Evolutionary conservation across 805 yeast genomes (phyloP).

Genomic region (Isabelozyma pseudorhagii): DNA sequence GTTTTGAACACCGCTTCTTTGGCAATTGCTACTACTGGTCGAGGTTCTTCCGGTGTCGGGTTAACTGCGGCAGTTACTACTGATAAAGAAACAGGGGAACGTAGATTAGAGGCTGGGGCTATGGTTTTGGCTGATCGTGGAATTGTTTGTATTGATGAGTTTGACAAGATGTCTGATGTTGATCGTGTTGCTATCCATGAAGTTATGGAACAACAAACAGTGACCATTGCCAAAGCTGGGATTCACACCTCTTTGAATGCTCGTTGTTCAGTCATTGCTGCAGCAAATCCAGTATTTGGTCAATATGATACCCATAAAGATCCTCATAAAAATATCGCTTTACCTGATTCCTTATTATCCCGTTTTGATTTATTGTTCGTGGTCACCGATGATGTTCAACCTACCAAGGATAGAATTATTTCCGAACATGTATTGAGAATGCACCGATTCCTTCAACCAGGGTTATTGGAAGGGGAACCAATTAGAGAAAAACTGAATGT

Average conservation of each 20-base stretch:
- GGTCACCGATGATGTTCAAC: conserved; percentile 59
- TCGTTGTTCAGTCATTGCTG: conserved; percentile 92
- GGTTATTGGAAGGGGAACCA: too few species aligned
- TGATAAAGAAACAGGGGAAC: conserved; percentile 97
- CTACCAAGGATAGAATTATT: too few species aligned
- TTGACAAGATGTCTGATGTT: conserved; percentile 92
- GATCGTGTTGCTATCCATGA: conserved; percentile 99
- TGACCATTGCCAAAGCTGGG: conserved; percentile 97
- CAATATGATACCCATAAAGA: conserved; percentile 87
- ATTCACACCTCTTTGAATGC: conserved; percentile 97
- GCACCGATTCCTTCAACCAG: too few species aligned
- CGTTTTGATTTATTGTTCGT: conserved; percentile 90
- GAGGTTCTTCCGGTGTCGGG: conserved; percentile 99
- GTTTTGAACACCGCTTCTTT: conserved; percentile 92
- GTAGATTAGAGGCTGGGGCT: conserved; percentile 98
- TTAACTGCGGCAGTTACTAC: conserved; percentile 98
- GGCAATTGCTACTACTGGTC: conserved; percentile 96
- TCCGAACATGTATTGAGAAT: too few species aligned
- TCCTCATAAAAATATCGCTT: conserved; percentile 91
- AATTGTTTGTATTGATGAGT: conserved; percentile 97
- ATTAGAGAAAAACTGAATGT: too few species aligned
- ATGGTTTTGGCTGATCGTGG: conserved; percentile 98
- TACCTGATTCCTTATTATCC: conserved; percentile 94
- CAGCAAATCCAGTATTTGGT: conserved; percentile 97
- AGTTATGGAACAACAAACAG: conserved; percentile 99